These are phyloP conservation scores for Datura wrightii DNA, from an alignment of 257 asterid species.

Conservation along the genomic window DNA sequence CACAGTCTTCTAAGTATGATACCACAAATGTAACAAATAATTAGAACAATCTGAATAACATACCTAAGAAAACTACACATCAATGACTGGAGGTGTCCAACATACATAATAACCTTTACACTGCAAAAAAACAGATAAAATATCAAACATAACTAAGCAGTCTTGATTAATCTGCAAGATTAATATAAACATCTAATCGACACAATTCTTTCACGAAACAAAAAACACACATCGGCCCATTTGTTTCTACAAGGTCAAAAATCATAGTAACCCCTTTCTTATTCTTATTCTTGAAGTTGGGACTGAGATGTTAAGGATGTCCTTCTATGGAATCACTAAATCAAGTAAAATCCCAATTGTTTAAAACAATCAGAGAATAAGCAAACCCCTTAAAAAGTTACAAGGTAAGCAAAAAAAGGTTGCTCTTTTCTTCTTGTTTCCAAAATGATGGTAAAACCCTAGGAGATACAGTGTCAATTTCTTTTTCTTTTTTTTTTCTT, in stretches of 20 bases:
- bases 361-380: neutral
- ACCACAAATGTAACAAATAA: neutral
- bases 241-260: neutral
- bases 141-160: neutral
- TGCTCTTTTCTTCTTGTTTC: neutral
- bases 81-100: conserved; percentile 36
- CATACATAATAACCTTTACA: conserved; percentile 38
- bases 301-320: neutral
- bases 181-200: neutral
- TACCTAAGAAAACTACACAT: conserved; percentile 32
- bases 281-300: neutral
- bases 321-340: neutral
- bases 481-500: neutral
- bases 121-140: neutral
- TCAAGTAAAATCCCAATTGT: neutral
- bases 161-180: neutral
- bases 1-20: conserved; percentile 35
- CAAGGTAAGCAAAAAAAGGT: neutral
- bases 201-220: neutral
- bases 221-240: neutral
- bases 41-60: neutral
- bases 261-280: neutral
- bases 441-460: neutral
- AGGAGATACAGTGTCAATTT: neutral
- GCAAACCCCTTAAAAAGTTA: neutral